Percentiles rank a stretch among this genome's conserved stretches.
These are phyloP conservation scores for Solanum infundibuliforme DNA, from an alignment of 257 asterid genomes.

Conservation along the genomic window DNA sequence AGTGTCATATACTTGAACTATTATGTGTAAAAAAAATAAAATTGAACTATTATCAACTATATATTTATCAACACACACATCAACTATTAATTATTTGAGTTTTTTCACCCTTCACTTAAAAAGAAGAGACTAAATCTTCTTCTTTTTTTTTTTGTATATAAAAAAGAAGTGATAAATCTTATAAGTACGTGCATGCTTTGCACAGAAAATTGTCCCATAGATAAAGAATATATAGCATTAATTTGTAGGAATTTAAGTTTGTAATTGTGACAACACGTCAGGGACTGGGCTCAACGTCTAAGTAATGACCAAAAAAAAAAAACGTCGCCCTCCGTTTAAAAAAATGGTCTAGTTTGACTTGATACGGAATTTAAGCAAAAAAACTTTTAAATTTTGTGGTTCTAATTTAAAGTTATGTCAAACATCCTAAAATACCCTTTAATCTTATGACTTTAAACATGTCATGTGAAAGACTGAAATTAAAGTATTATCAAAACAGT, in stretches of 20 bases:
- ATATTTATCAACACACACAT: background rate
- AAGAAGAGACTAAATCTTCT: too few relatives aligned
- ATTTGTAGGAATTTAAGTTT: too few relatives aligned
- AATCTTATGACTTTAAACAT: too few relatives aligned
- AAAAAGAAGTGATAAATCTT: too few relatives aligned
- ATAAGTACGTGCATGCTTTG: background rate
- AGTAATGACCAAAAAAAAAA: background rate
- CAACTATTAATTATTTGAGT: background rate
- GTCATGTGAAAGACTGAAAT: accelerated
- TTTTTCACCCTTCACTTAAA: background rate
- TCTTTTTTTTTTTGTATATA: too few relatives aligned
- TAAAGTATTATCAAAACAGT: too few relatives aligned
- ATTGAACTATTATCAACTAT: background rate
- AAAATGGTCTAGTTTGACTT: background rate
- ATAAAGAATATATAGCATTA: background rate
- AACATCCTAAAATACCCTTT: too few relatives aligned
- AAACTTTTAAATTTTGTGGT: too few relatives aligned
- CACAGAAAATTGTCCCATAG: background rate
- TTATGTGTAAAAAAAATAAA: background rate
- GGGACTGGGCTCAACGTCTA: too few relatives aligned
- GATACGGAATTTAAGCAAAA: background rate
- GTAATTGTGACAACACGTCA: too few relatives aligned
- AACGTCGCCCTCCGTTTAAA: accelerated
- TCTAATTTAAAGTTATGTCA: too few relatives aligned
- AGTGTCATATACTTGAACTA: background rate